Evolutionary conservation across 139 green algal genomes (phyloP).

Genomic region (Tetraselmis striata): DNA sequence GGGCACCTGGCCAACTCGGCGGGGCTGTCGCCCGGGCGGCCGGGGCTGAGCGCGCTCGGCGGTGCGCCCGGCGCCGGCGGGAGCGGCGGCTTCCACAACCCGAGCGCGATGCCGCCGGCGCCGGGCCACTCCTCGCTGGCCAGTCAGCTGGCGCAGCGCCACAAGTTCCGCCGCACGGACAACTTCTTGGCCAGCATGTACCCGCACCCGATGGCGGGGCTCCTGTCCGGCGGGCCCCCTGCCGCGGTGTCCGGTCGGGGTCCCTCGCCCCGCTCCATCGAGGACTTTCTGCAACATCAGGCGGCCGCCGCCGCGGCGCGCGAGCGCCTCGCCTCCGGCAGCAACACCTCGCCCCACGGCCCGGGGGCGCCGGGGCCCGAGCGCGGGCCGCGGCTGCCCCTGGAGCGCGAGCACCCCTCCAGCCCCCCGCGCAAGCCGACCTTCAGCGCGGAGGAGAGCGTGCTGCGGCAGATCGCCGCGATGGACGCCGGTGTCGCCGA

Average conservation of each 20-base stretch:
- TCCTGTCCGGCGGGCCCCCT: neutral
- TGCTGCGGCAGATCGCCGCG: neutral
- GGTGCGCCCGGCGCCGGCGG: too few species aligned
- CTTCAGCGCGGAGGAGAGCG: neutral
- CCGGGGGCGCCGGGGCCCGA: too few species aligned
- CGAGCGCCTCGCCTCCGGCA: too few species aligned
- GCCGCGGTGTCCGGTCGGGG: too few species aligned
- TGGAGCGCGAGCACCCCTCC: too few species aligned
- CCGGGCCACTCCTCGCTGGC: neutral
- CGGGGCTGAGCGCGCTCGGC: neutral
- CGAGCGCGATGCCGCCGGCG: neutral
- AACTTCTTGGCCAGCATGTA: neutral
- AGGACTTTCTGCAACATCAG: too few species aligned
- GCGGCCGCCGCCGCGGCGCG: too few species aligned
- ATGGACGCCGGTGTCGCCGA: neutral
- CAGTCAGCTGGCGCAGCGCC: neutral
- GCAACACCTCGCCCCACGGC: too few species aligned
- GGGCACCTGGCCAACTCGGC: neutral
- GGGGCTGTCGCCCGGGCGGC: too few species aligned
- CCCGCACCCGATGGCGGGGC: neutral
- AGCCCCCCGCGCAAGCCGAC: neutral
- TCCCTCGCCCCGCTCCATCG: too few species aligned
- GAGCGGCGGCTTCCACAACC: neutral
- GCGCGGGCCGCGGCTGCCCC: too few species aligned
- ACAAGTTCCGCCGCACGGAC: neutral